Percentiles rank a stretch among this genome's conserved stretches.
Evolutionary conservation across 2,329 filamentous ascomycete genomes (phyloP).

Genomic region (Alternaria consortialis): DNA sequence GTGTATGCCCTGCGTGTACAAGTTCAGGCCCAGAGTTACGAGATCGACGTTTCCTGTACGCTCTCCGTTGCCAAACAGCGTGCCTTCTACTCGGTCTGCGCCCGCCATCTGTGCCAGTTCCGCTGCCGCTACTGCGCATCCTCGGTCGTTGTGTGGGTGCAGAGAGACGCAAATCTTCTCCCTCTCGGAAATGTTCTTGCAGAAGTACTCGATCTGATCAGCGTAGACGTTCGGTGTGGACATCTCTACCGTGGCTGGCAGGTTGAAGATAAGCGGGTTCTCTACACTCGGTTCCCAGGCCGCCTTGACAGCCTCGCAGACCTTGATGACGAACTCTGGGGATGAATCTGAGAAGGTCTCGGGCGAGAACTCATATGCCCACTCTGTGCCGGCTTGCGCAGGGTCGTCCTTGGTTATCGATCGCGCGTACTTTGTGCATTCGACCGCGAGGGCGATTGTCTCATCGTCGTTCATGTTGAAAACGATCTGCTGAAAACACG

Average conservation of each 20-base stretch:
- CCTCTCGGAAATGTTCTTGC: conserved; percentile 80
- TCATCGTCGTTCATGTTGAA: conserved; percentile 88
- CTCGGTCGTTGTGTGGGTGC: conserved; percentile 94
- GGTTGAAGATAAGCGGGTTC: conserved; percentile 92
- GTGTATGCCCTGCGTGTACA: conserved; percentile 91
- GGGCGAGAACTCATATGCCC: conserved; percentile 84
- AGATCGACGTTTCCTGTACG: conserved; percentile 95
- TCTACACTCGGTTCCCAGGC: conserved; percentile 86
- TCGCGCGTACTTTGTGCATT: conserved; percentile 85
- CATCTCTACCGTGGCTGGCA: conserved; percentile 96
- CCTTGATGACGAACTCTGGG: conserved; percentile 80
- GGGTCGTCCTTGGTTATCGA: conserved; percentile 87
- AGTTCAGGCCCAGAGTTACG: conserved; percentile 89
- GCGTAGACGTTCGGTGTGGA: conserved; percentile 94
- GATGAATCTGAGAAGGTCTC: conserved; percentile 92
- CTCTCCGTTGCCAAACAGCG: conserved; percentile 93
- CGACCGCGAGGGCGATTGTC: conserved; percentile 80
- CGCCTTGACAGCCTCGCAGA: conserved; percentile 92
- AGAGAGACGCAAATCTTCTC: conserved; percentile 89
- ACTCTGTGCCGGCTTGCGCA: conserved; percentile 65
- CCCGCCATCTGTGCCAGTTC: conserved; percentile 97
- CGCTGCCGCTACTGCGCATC: conserved; percentile 86
- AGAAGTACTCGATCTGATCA: conserved; percentile 97
- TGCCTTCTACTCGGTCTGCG: conserved; percentile 92
- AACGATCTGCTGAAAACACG: conserved; percentile 91